Percentiles rank a stretch among this genome's conserved stretches.
Conservation (phyloP, 2,329 filamentous ascomycete genomes). For the Cercospora canescens region DNA sequence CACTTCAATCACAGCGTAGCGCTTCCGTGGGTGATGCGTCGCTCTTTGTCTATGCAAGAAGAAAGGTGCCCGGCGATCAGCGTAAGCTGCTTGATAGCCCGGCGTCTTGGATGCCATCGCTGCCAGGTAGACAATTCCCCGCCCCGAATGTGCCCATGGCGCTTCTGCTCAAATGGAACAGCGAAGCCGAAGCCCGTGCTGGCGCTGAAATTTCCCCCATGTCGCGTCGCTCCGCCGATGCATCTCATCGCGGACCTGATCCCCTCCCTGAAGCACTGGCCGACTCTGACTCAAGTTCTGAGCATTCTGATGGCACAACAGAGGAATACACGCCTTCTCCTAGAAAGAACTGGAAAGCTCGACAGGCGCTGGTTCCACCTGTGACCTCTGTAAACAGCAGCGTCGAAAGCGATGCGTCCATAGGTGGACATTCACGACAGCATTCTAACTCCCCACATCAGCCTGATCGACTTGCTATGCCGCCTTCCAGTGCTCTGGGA, state of each 20-base stretch:
- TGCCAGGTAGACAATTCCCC: conserved; percentile 38
- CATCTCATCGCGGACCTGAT: background rate
- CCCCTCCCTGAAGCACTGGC: background rate
- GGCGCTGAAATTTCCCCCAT: background rate
- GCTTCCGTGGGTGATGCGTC: background rate
- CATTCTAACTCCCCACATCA: background rate
- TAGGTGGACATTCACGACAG: background rate
- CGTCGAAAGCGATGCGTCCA: background rate
- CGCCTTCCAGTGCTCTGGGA: conserved; percentile 8
- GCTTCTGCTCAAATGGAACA: conserved; percentile 34
- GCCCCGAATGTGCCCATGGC: conserved; percentile 41
- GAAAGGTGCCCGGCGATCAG: conserved; percentile 49
- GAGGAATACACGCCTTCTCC: conserved; percentile 8
- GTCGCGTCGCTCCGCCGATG: background rate
- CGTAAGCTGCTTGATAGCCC: conserved; percentile 47
- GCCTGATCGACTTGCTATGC: background rate
- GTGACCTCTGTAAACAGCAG: background rate
- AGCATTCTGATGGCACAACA: background rate
- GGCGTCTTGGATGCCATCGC: conserved; percentile 43
- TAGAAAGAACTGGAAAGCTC: background rate
- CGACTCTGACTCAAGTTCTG: conserved; percentile 1
- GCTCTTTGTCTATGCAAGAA: conserved; percentile 24
- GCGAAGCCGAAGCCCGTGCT: conserved; percentile 1
- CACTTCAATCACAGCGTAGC: background rate
- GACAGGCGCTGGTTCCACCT: background rate